Evolutionary conservation across 495 filamentous ascomycete genomes (phyloP).

Genomic region (Chlorociboria aeruginascens): DNA sequence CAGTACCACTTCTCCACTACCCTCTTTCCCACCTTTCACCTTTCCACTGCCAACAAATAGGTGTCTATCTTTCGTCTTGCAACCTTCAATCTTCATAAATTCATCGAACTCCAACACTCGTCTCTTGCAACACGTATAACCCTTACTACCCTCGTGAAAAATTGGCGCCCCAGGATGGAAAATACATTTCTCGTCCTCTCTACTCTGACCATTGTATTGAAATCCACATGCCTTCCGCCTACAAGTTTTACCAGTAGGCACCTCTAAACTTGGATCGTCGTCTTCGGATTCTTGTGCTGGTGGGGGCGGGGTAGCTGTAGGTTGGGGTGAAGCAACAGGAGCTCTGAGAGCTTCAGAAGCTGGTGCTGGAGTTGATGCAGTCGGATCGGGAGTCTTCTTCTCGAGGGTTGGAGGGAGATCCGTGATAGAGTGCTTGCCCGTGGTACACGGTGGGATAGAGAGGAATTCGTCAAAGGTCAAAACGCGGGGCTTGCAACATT

Average conservation of each 20-base stretch:
- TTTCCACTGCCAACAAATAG: conserved; percentile 77
- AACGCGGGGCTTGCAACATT: conserved; percentile 97
- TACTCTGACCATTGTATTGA: conserved; percentile 44
- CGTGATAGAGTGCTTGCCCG: conserved; percentile 81
- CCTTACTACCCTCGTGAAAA: conserved; percentile 97
- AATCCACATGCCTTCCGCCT: conserved; percentile 62
- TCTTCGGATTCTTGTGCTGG: conserved; percentile 71
- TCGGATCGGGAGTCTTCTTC: conserved; percentile 27
- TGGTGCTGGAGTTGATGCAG: conserved; percentile 20
- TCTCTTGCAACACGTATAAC: conserved; percentile 92
- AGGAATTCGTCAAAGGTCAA: conserved; percentile 99
- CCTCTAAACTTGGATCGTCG: conserved; percentile 62
- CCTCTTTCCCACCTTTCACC: conserved; percentile 36
- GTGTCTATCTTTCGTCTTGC: conserved; percentile 68
- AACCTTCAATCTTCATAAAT: conserved; percentile 91
- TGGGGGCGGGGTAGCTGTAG: conserved; percentile 46
- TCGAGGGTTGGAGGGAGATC: conserved; percentile 49
- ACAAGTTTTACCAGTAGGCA: conserved; percentile 63
- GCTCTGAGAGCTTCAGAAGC: conserved; percentile 31
- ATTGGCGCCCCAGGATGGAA: conserved; percentile 80
- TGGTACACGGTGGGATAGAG: conserved; percentile 83
- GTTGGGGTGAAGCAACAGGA: conserved; percentile 39
- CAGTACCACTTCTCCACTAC: conserved; percentile 43
- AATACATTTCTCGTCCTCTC: conserved; percentile 65
- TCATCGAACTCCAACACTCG: conserved; percentile 94